Conservation (phyloP, 331 rosid genomes). For the Acacia pycnantha region DNA sequence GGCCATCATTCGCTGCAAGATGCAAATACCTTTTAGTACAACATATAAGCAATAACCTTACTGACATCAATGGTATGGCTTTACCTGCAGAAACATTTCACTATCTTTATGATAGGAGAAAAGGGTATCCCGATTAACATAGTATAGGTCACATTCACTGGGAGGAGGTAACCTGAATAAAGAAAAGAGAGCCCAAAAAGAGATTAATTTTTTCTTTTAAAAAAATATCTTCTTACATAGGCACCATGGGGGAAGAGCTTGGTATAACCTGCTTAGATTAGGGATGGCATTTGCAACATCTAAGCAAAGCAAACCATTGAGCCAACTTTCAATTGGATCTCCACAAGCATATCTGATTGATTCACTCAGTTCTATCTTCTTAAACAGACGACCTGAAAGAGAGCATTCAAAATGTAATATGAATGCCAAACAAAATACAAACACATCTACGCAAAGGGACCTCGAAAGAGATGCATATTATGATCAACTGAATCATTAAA, state of each 20-base stretch:
- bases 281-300: slow-evolving; percentile 81
- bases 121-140: slow-evolving; percentile 94
- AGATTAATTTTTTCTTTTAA: slow-evolving; percentile 3
- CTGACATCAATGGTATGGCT: slow-evolving; percentile 11
- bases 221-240: slow-evolving; percentile 7
- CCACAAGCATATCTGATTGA: slow-evolving; percentile 92
- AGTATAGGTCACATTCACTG: slow-evolving; percentile 82
- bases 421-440: background rate
- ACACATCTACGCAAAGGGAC: background rate
- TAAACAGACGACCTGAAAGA: slow-evolving; percentile 70
- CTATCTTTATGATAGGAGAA: slow-evolving; percentile 91
- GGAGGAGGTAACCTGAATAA: slow-evolving; percentile 77
- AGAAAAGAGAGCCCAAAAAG: slow-evolving; percentile 19
- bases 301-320: slow-evolving; percentile 78
- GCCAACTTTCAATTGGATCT: slow-evolving; percentile 94
- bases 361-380: slow-evolving; percentile 84
- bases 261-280: slow-evolving; percentile 65
- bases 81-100: slow-evolving; percentile 93
- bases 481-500: slow-evolving; percentile 9
- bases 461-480: background rate
- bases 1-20: slow-evolving; percentile 95
- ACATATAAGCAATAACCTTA: slow-evolving; percentile 20
- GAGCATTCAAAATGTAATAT: slow-evolving; percentile 14
- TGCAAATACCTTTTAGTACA: slow-evolving; percentile 27
- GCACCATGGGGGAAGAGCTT: background rate